Base-by-base conservation (phyloP, 179 eudicot species). In the Spergularia azorica region DNA sequence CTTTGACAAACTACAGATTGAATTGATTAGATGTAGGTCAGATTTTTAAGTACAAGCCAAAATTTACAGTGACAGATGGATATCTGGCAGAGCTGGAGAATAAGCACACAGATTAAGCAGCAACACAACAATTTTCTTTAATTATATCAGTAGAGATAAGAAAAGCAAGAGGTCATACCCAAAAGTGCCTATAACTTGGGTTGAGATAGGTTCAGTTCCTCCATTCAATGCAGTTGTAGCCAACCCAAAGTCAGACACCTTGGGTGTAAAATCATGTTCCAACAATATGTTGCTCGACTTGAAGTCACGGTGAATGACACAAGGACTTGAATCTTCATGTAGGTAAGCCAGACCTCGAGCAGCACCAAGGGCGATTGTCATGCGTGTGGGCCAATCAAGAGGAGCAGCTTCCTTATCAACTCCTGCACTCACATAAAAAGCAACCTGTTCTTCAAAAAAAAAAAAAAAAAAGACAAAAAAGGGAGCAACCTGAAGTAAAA, bases 171-270 rank as follows among this genome's bases (percentile, higher is more conserved):
- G 54, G 32, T 43, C 84, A 63, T 90, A 94, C 99, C 98, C 99
- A 76, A 96, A 96, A 79, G 99, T 96, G 39, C 99, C 98, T 80
- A 94, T 96, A 48, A 96, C 97, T 79, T 92, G 97, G n/a, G 98
- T 96, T 52, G 96, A 89, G 52, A 92, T 88, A 78, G 84, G 91
- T 75, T 86, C 91, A 80, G 81, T 86, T 81, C 81, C 92, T 70
- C 89, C 91, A 46, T 89, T 94, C 79, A 86, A 41, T 14, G 98
- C 98, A 61, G 85, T 70, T 82, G 92, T 90, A 70, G 98, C 98
- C 83, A 96, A 82, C 68, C 99, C 98, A 75, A 96, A 96, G 76
- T 96, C 98, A 0, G 99, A 94, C 66, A 96, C 99, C 86, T 96
- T 96, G 57, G 99, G 93, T 11, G 96, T 94, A 67, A 92, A 96